Evolutionary conservation across 192 early-diverging fungal genomes (phyloP).

Genomic region (Paraglomus brasilianum): DNA sequence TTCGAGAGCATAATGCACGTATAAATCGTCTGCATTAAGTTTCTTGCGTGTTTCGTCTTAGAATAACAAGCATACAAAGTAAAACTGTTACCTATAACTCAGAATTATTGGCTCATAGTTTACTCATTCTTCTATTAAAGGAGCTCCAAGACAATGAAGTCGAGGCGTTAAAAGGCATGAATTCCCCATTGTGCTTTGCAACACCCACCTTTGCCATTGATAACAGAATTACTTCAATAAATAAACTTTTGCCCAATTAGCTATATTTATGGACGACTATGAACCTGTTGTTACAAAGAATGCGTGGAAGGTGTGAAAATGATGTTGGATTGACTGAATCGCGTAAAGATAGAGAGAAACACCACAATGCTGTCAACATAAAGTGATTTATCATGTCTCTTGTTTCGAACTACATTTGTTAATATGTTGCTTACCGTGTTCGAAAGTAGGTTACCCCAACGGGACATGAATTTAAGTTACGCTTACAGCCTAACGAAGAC

Average conservation of each 20-base stretch:
- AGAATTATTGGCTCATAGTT: too few species aligned
- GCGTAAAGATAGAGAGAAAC: too few species aligned
- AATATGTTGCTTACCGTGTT: neutral
- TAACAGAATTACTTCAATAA: slow-evolving; percentile 1
- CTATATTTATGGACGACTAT: slow-evolving; percentile 65
- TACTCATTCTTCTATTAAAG: too few species aligned
- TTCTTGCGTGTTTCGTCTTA: too few species aligned
- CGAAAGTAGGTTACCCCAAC: slow-evolving; percentile 39
- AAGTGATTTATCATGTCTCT: neutral
- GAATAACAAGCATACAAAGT: too few species aligned
- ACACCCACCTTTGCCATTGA: neutral
- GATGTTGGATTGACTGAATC: too few species aligned
- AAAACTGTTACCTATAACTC: too few species aligned
- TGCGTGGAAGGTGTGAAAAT: slow-evolving; percentile 56
- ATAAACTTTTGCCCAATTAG: slow-evolving; percentile 20
- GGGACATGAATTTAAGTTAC: slow-evolving; percentile 52
- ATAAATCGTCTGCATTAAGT: too few species aligned
- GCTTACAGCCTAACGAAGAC: slow-evolving; percentile 48
- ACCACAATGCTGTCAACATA: too few species aligned
- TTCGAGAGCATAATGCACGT: too few species aligned
- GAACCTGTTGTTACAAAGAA: slow-evolving; percentile 43
- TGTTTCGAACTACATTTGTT: slow-evolving; percentile 3
- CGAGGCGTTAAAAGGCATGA: slow-evolving; percentile 59
- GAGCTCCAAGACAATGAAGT: slow-evolving; percentile 73
- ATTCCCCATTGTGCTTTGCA: slow-evolving; percentile 16